These are phyloP conservation scores for Hypoxylon sp. DNA, from an alignment of 2,329 filamentous ascomycete genomes.

Conservation along the genomic window DNA sequence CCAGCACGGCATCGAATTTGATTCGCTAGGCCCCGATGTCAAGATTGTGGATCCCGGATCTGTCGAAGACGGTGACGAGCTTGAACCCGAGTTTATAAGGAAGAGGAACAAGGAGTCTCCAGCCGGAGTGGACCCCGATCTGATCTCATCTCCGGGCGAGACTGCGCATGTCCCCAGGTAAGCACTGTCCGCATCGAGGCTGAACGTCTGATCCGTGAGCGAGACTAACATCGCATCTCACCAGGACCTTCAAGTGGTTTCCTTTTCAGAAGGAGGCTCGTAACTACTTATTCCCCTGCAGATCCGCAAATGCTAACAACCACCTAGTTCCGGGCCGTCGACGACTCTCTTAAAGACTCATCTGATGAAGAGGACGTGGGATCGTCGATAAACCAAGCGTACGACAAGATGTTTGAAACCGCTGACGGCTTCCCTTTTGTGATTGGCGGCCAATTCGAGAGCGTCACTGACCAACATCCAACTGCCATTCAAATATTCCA, in stretches of 20 bases:
- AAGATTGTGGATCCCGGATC: constrained; percentile 55
- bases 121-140: constrained; percentile 56
- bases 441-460: constrained; percentile 59
- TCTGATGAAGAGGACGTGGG: constrained; percentile 68
- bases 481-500: constrained; percentile 70
- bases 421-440: constrained; percentile 70
- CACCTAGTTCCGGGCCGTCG: constrained; percentile 63
- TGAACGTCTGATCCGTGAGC: constrained; percentile 5
- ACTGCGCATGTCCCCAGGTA: constrained; percentile 49
- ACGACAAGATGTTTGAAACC: constrained; percentile 69
- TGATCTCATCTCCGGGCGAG: constrained; percentile 49
- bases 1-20: constrained; percentile 76
- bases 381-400: constrained; percentile 68
- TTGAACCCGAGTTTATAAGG: constrained; percentile 67
- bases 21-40: constrained; percentile 70
- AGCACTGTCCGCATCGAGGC: constrained; percentile 20
- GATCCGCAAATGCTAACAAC: constrained; percentile 36
- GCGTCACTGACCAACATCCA: constrained; percentile 64
- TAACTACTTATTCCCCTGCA: constrained; percentile 19
- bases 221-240: constrained; percentile 24
- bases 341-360: constrained; percentile 64
- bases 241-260: constrained; percentile 62
- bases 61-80: constrained; percentile 66
- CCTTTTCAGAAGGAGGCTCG: constrained; percentile 66
- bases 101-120: constrained; percentile 63